Base-by-base conservation (phyloP, 2,329 filamentous ascomycete genomes). In the Colletotrichum eremochloae region DNA sequence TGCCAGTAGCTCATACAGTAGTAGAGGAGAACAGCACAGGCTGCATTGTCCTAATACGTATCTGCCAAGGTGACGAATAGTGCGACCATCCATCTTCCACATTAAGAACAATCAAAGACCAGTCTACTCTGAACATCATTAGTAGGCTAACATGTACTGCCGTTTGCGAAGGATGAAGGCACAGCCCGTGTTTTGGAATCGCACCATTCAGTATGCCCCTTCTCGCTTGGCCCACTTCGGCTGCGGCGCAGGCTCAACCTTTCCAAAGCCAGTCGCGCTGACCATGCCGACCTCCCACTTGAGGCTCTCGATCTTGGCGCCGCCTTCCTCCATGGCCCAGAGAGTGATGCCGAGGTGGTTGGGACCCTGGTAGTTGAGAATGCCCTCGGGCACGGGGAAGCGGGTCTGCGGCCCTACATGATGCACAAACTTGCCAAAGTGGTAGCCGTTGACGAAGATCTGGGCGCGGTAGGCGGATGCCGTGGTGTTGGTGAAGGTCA, bases 401-500 rank as follows among this genome's bases (percentile, higher is more conserved):
- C 80, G 83, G 0, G 86, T 88, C 82, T 94, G 91, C 5, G 92
- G 92, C 0, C 92, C 92, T 31, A 94, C 82, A 75, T 93, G 91
- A 76, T 88, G 90, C 5, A 89, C 80, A 57, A 78, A 82, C 75
- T 82, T 81, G 63, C 83, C 82, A 72, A 89, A 93, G 80, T 93
- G 91, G 81, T 89, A 94, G 2, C 92, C 92, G 76, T 94, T 94
- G 61, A 94, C 87, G 75, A 87, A 94, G 7, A 94, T 78, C 80
- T 92, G 89, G 2, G 83, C 87, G 42, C 91, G 84, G 75, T 90
- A 91, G 3, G 75, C 74, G 0, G 70, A 61, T 0, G 70, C 76
- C 0, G 82, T 82, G 2, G 80, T 81, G 70, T 84, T 84, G 29
- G 83, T 83, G 76, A 91, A 90, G 0, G 82, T 82, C 75, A 91